Evolutionary conservation across 805 yeast species (phyloP), one percentile per base, ranked within the genome.

Genomic region (Saccharomycopsis selenospora): DNA sequence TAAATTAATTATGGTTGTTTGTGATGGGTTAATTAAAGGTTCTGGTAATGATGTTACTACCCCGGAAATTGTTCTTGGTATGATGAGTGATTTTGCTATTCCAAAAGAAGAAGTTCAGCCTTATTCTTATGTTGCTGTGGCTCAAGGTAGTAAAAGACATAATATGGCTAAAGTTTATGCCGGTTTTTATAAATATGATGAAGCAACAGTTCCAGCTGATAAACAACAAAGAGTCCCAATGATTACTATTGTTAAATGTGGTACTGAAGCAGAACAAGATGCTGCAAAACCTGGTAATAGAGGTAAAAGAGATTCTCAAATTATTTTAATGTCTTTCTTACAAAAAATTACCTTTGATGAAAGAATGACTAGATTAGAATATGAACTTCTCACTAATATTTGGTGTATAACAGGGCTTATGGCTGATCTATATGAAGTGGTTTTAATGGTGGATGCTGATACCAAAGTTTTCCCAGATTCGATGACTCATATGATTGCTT

Each of bases 131-230:
- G 95, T 93, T 30, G 95, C 98, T 5, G 97, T 93, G 36, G 95
- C 96, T 2, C 85, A 85, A 57, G 99, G 99, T 57, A 59, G 85
- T 3, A 93, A 88, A 68, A 82, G 99, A 63, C 99, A 93, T 62
- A 93, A 93, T 63, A 89, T 90, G 96, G 97, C 99, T 25, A 91
- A 90, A 66, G 89, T 91, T 2, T 91, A 88, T 61, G 82, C 96
- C 10, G 99, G 99, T 0, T 93, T 86, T 63, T 93, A 93, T 69
- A 82, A 82, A 56, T 93, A 90, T 61, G 80, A 86, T 58, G 85
- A 85, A 55, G 60, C 66, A 2, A 85, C 91, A 1, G 80, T 89
- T 40, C 86, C 91, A 2, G 67, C 69, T 1, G 90, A 85, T 53
- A 84, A 84, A 57, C 98, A 91, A 66, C 90, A 85, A 62, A 75